Percentiles rank a stretch among this genome's conserved stretches.
These are phyloP conservation scores for Avena sativa DNA, from an alignment of 176 grass and related monocot genomes.

Conservation along the genomic window DNA sequence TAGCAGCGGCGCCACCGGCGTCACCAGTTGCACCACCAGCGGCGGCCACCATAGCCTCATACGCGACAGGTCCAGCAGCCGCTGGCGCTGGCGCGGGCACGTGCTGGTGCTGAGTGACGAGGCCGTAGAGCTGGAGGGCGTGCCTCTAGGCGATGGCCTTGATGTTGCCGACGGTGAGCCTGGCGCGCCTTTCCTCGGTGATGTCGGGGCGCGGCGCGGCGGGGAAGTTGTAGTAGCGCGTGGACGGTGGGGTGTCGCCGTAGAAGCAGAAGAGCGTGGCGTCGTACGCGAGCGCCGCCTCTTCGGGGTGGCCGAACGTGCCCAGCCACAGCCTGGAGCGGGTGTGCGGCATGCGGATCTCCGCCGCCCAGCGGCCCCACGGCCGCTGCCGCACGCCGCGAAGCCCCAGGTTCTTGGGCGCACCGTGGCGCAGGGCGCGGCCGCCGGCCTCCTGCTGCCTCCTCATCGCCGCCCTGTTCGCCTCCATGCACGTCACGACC, in stretches of 20 bases:
- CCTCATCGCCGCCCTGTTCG: background rate
- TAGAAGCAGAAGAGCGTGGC: conserved; percentile 50
- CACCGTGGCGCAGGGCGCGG: too few species aligned
- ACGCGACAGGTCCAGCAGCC: background rate
- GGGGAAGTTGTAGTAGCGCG: conserved; percentile 46
- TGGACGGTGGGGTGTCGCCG: background rate
- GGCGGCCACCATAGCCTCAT: background rate
- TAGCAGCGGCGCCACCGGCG: background rate
- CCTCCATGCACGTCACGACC: background rate
- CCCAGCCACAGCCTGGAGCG: conserved; percentile 43
- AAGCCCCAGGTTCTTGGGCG: conserved; percentile 24
- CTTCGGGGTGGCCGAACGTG: background rate
- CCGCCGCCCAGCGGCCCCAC: conserved; percentile 42
- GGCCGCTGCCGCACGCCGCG: conserved; percentile 35
- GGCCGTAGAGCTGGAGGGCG: background rate
- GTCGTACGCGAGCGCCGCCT: conserved; percentile 55
- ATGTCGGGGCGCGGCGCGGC: conserved; percentile 19
- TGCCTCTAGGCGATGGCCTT: conserved; percentile 43
- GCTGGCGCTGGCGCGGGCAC: conserved; percentile 2
- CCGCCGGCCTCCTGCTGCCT: background rate
- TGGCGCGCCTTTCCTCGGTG: background rate
- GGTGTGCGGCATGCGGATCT: conserved; percentile 47
- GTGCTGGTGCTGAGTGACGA: background rate
- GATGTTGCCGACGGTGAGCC: conserved; percentile 18
- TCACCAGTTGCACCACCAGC: background rate